phyloP scores from a whole-genome alignment of 2,329 filamentous ascomycete species.

The Pestalotiopsis sp. region DNA sequence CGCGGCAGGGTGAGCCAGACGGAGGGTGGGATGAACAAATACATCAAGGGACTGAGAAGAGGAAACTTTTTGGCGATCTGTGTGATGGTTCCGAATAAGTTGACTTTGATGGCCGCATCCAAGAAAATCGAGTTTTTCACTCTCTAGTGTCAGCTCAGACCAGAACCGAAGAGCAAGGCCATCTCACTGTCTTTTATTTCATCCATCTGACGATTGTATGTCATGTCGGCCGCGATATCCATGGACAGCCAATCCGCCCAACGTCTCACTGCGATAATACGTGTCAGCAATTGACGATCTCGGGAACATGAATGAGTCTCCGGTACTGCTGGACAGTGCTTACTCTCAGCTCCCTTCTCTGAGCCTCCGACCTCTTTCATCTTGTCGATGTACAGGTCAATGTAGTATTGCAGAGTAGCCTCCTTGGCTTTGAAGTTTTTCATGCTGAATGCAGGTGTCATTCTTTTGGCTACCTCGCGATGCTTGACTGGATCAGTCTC shows the following conservation, averaged over 20 bases:
- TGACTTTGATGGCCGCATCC: conserved; percentile 9
- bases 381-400: conserved; percentile 18
- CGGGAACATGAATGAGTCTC: too few species aligned
- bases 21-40: conserved; percentile 15
- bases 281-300: too few species aligned
- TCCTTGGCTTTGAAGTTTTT: conserved; percentile 11
- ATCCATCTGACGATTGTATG: conserved; percentile 14
- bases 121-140: conserved; percentile 13
- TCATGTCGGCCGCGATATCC: conserved; percentile 13
- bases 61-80: conserved; percentile 15
- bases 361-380: conserved; percentile 16
- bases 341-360: conserved; percentile 5
- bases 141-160: background rate
- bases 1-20: background rate
- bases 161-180: background rate
- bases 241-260: conserved; percentile 21
- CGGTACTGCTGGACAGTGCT: too few species aligned
- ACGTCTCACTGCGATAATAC: background rate
- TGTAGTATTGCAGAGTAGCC: conserved; percentile 19
- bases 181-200: conserved; percentile 18
- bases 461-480: conserved; percentile 18
- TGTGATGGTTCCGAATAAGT: conserved; percentile 6
- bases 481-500: conserved; percentile 23
- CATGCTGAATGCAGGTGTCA: conserved; percentile 22
- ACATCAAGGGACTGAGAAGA: conserved; percentile 15